A percentile compares a stretch with the other conserved stretches of the same genome.
These are phyloP conservation scores for Coccomyxa sp. DNA, from an alignment of 139 green algal species.

Conservation along the genomic window DNA sequence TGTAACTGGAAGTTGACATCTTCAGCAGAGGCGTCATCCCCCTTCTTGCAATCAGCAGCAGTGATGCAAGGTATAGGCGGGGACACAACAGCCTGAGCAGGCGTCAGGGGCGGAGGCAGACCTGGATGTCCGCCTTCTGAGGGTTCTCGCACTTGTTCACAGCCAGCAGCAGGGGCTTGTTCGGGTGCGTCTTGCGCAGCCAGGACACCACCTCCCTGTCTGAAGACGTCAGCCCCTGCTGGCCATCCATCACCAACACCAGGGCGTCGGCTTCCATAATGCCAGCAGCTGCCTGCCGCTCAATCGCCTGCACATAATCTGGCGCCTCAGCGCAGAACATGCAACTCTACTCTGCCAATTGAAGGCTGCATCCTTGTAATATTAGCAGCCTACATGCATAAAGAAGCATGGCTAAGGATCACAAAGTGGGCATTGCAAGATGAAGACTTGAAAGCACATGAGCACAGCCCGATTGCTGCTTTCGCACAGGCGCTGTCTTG, in stretches of 20 bases:
- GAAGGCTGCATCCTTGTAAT: background rate
- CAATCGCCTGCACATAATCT: conserved; percentile 55
- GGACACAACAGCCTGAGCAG: too few relatives aligned
- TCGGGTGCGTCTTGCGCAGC: conserved; percentile 75
- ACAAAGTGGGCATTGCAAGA: background rate
- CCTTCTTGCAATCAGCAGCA: too few relatives aligned
- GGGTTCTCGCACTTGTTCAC: conserved; percentile 98
- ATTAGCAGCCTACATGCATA: background rate
- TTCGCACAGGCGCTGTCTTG: too few relatives aligned
- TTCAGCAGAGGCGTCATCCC: too few relatives aligned
- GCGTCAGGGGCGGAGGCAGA: background rate
- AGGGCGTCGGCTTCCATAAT: conserved; percentile 84
- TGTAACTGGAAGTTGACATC: too few relatives aligned
- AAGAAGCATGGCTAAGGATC: too few relatives aligned
- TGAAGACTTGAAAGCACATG: background rate
- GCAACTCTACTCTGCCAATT: background rate
- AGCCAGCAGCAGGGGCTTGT: conserved; percentile 75
- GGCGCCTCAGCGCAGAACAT: background rate
- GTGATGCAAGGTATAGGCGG: too few relatives aligned
- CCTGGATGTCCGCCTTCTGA: conserved; percentile 64
- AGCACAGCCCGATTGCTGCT: too few relatives aligned
- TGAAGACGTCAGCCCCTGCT: conserved; percentile 68
- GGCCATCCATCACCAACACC: conserved; percentile 88
- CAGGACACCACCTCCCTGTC: conserved; percentile 89
- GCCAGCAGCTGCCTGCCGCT: conserved; percentile 84